These are phyloP conservation scores for Endothia cerciana DNA, from an alignment of 2,329 filamentous ascomycete genomes.

Conservation along the genomic window DNA sequence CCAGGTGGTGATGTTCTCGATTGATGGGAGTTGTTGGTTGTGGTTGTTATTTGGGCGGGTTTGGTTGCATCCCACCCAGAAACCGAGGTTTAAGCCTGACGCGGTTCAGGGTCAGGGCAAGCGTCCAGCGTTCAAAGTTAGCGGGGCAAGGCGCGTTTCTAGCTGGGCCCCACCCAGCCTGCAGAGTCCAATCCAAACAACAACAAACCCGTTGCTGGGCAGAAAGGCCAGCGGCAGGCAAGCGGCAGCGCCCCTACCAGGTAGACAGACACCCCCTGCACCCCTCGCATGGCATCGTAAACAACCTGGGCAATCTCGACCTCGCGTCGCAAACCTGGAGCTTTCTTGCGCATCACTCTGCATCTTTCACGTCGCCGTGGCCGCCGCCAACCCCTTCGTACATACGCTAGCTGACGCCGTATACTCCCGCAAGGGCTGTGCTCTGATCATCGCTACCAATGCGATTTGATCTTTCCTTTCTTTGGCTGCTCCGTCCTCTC, in stretches of 20 bases:
- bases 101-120: background rate
- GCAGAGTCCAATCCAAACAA: constrained; percentile 15
- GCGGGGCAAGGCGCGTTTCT: constrained; percentile 18
- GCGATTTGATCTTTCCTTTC: constrained; percentile 5
- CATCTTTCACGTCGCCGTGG: constrained; percentile 5
- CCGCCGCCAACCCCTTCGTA: constrained; percentile 4
- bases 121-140: background rate
- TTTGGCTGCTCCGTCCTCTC: constrained; percentile 9
- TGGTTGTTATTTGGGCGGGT: background rate
- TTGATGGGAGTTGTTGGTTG: background rate
- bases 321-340: background rate
- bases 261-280: too few relatives aligned
- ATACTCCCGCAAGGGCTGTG: constrained; percentile 2
- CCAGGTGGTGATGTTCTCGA: background rate
- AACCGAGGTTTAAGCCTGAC: background rate
- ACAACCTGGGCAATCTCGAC: constrained; percentile 1
- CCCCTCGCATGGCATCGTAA: background rate
- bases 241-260: too few relatives aligned
- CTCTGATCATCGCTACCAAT: background rate
- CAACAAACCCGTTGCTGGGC: constrained; percentile 24
- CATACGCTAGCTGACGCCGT: background rate
- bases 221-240: too few relatives aligned
- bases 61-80: background rate
- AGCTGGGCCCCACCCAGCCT: too few relatives aligned
- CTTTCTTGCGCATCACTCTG: constrained; percentile 2